Base-by-base conservation (phyloP, 805 yeast species). In the Vanderwaltozyma verrucispora region DNA sequence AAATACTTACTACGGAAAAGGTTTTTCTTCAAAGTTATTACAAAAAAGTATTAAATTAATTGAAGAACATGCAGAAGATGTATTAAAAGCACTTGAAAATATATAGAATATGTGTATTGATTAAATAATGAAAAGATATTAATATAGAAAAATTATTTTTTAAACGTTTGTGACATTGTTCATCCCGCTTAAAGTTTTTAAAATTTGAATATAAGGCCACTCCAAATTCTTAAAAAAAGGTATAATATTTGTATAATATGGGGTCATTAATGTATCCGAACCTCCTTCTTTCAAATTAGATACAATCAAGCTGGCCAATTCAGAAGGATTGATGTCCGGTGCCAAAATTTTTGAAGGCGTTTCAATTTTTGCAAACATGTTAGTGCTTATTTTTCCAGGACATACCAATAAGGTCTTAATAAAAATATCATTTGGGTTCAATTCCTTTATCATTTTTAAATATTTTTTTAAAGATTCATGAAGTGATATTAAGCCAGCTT, bases 341-440 rank as follows among this genome's bases (percentile, higher is more conserved):
- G 97, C 97, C 7, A 88, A 55, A 4, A 80, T 46, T 3, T 68
- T 62, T 10, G 83, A 77, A 0, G 96, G 96, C 0, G 95, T 80
- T 23, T 59, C 43, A 5, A 89, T 83, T 2, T 78, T 77, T 14
- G 65, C 64, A 55, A 89, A 89, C 85, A 89, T 71, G 2, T 55
- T 49, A 0, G 96, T 86, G 34, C 68, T 71, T 44, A 89, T 57
- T 54, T 89, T 96, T 0, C 97, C 97, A 0, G 96, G 94, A 47
- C 92, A 79, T 0, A 89, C 68, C 26, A 89, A 63, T 39, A 89
- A 61, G 0, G 94, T 80, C 46, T 77, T 77, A 14, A 89, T 55
- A 36, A 60, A 63, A 13, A 29, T 25, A 5, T 29, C 52, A 6
- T 13, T 13, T 15, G 17, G 14, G 4, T 14, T 15, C 5, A 11